Conservation (phyloP, 1,284 basidiomycete species). For the Leccinum pachyderme region DNA sequence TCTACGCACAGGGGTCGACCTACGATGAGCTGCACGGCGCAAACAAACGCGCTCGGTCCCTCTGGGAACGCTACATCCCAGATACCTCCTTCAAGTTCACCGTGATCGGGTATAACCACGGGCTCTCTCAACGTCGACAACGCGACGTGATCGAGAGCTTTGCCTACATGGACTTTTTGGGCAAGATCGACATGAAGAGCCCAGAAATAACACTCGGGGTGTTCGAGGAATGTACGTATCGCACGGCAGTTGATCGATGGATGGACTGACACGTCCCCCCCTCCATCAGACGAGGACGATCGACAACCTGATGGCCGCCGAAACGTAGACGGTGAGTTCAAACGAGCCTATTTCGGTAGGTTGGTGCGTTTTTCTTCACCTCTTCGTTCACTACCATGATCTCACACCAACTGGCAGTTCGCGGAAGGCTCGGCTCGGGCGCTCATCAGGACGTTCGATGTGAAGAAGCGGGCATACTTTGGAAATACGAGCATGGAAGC, state of each 20-base stretch:
- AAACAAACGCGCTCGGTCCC: conserved; percentile 45
- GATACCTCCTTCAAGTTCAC: conserved; percentile 79
- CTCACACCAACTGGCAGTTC: conserved; percentile 44
- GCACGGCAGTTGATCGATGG: neutral
- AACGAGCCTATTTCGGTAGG: conserved; percentile 78
- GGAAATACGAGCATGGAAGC: conserved; percentile 99
- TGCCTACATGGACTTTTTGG: conserved; percentile 80
- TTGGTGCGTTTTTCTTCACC: conserved; percentile 62
- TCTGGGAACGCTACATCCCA: conserved; percentile 62
- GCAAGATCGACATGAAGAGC: conserved; percentile 80
- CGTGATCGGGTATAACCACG: conserved; percentile 77
- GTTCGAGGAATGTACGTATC: conserved; percentile 84
- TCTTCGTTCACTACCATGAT: neutral
- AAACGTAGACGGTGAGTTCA: conserved; percentile 67
- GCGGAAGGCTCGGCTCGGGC: conserved; percentile 70
- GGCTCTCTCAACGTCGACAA: conserved; percentile 65
- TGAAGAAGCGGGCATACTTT: conserved; percentile 89
- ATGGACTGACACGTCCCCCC: neutral
- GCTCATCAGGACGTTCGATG: conserved; percentile 71
- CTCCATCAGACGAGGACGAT: conserved; percentile 46
- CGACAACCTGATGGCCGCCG: conserved; percentile 44
- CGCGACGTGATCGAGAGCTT: conserved; percentile 78
- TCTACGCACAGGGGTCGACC: conserved; percentile 66
- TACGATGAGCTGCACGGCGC: conserved; percentile 71
- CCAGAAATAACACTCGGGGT: conserved; percentile 80